Evolutionary conservation across 139 green algal species (phyloP).

Genomic region (Ulvella scutata): DNA sequence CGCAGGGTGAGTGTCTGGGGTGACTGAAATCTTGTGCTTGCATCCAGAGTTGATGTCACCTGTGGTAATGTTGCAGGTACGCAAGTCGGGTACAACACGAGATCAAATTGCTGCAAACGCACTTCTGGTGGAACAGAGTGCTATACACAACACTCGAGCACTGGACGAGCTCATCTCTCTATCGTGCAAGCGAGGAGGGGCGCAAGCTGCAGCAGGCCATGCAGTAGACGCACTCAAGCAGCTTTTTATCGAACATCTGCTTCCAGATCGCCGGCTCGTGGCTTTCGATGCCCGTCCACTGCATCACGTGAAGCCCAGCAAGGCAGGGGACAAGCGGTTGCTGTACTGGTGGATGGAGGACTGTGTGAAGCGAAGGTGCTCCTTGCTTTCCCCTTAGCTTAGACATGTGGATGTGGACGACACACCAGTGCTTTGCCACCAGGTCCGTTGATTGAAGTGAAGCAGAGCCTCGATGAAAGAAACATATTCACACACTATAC

Average conservation of each 20-base stretch:
- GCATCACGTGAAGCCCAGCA: constrained; percentile 19
- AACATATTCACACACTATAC: constrained; percentile 3
- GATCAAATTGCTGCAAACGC: constrained; percentile 76
- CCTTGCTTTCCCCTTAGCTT: background rate
- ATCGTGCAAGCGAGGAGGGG: constrained; percentile 26
- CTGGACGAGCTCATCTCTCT: constrained; percentile 65
- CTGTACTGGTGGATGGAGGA: constrained; percentile 76
- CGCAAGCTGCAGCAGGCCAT: constrained; percentile 53
- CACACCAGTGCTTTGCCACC: background rate
- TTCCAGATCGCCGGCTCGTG: constrained; percentile 52
- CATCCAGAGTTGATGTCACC: no score
- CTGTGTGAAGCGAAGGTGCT: constrained; percentile 51
- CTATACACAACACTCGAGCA: constrained; percentile 42
- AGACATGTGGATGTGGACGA: background rate
- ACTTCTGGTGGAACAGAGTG: constrained; percentile 54
- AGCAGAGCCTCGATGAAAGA: constrained; percentile 1
- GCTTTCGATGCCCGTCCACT: constrained; percentile 34
- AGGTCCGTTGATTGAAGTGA: no score
- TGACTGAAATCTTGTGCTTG: no score
- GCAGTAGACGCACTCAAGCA: constrained; percentile 26
- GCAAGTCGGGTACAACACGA: constrained; percentile 39
- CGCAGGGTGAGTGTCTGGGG: no score
- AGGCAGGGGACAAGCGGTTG: constrained; percentile 40
- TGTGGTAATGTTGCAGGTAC: constrained; percentile 30
- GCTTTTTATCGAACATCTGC: constrained; percentile 60